phyloP scores from a whole-genome alignment of 345 rosid species.

The Geranium rotundifolium region DNA sequence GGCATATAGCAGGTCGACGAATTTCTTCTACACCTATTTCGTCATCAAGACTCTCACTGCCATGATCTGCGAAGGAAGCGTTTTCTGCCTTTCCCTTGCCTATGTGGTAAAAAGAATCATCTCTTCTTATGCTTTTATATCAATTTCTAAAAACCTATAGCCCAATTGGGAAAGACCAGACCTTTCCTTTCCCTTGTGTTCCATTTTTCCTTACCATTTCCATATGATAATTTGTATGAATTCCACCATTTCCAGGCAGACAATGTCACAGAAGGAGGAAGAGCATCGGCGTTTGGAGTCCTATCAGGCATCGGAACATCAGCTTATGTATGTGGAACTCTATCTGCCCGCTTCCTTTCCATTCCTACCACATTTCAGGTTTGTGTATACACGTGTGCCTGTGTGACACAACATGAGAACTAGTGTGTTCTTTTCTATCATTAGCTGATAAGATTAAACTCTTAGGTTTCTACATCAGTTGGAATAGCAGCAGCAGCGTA shows the following conservation, averaged over 20 bases:
- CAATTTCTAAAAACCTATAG: slow-evolving; percentile 6
- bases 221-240: no score
- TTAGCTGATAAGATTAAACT: no score
- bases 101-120: no score
- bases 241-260: slow-evolving; percentile 52
- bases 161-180: no score
- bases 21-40: slow-evolving; percentile 61
- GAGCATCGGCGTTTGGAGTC: slow-evolving; percentile 66
- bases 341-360: slow-evolving; percentile 72
- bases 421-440: no score
- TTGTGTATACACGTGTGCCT: no score
- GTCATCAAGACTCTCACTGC: slow-evolving; percentile 52
- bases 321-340: slow-evolving; percentile 63
- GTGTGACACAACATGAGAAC: no score
- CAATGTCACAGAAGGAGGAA: slow-evolving; percentile 42
- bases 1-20: slow-evolving; percentile 62
- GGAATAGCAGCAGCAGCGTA: slow-evolving; percentile 41
- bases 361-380: slow-evolving; percentile 73
- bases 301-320: slow-evolving; percentile 61
- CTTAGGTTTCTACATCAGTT: slow-evolving; percentile 41
- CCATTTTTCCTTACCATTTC: no score
- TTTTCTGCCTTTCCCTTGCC: slow-evolving; percentile 73
- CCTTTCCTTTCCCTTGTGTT: no score
- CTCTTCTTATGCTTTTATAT: no score
- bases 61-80: slow-evolving; percentile 73